Percentiles rank a stretch among this genome's conserved stretches.
phyloP scores from a whole-genome alignment of 2,329 filamentous ascomycete genomes.

The Trichophyton simii region DNA sequence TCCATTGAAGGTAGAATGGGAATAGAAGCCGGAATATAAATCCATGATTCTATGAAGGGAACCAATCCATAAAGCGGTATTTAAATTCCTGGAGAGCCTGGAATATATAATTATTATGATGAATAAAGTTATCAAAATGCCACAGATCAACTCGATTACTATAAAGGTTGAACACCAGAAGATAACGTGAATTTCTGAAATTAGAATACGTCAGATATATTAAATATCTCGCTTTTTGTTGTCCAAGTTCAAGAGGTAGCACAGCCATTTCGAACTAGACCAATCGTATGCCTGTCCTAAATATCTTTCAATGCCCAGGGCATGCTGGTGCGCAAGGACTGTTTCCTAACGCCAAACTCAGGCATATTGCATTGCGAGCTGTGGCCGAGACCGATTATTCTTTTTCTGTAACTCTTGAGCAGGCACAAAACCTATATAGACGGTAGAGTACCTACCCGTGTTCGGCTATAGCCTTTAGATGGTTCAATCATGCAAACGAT shows the following conservation, averaged over 20 bases:
- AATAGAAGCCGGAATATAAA: too few species aligned
- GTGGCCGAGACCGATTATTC: too few species aligned
- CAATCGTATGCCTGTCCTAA: not conserved
- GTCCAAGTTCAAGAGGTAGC: not conserved
- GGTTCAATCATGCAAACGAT: conserved; percentile 29
- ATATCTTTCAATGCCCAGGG: not conserved
- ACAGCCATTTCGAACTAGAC: not conserved
- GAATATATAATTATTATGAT: too few species aligned
- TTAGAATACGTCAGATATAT: not conserved
- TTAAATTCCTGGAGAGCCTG: too few species aligned
- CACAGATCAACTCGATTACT: not conserved
- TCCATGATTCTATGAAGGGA: too few species aligned
- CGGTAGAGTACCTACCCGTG: not conserved
- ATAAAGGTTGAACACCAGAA: not conserved
- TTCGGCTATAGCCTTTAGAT: not conserved
- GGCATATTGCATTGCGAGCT: not conserved
- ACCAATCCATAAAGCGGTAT: too few species aligned
- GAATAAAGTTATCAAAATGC: not conserved
- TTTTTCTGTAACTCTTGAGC: not conserved
- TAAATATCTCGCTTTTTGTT: not conserved
- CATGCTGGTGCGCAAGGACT: not conserved
- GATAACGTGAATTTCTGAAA: not conserved
- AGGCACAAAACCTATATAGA: not conserved
- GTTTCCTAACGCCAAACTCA: not conserved
- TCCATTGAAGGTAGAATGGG: too few species aligned